A percentile compares a stretch with the other conserved stretches of the same genome.
These are phyloP conservation scores for Hypholoma fasciculare DNA, from an alignment of 768 basidiomycete species.

Conservation along the genomic window DNA sequence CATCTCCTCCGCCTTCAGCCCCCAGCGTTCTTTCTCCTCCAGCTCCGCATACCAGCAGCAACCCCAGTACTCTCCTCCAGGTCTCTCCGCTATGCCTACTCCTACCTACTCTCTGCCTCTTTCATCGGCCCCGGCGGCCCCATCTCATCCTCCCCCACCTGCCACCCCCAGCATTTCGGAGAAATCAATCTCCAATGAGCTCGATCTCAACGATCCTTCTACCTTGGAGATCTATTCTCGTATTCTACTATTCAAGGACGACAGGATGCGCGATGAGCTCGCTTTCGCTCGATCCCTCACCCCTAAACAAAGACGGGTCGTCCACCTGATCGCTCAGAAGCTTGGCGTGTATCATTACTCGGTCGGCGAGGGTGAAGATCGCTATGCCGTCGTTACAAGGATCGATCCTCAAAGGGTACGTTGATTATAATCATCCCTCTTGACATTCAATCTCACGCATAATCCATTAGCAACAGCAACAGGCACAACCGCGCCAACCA, in stretches of 20 bases:
- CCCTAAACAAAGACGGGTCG: slow-evolving; percentile 86
- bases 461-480: slow-evolving; percentile 30
- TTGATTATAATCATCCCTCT: slow-evolving; percentile 17
- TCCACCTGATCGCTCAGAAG: slow-evolving; percentile 96
- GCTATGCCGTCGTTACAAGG: slow-evolving; percentile 93
- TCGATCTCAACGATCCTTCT: slow-evolving; percentile 94
- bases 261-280: slow-evolving; percentile 95
- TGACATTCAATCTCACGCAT: slow-evolving; percentile 5
- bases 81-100: slow-evolving; percentile 43
- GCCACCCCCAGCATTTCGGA: slow-evolving; percentile 65
- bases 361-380: slow-evolving; percentile 88
- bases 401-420: slow-evolving; percentile 81
- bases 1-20: slow-evolving; percentile 58
- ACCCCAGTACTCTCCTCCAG: slow-evolving; percentile 69
- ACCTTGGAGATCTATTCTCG: slow-evolving; percentile 97
- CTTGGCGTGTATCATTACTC: slow-evolving; percentile 94
- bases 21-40: slow-evolving; percentile 75
- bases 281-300: slow-evolving; percentile 90
- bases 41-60: slow-evolving; percentile 58
- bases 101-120: slow-evolving; percentile 44
- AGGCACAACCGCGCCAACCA: slow-evolving; percentile 46
- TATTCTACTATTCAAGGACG: slow-evolving; percentile 96
- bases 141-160: slow-evolving; percentile 56
- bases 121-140: slow-evolving; percentile 49
- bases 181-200: slow-evolving; percentile 65